Percentiles rank a stretch among this genome's conserved stretches.
phyloP scores from a whole-genome alignment of 805 yeast genomes.

The Sugiyamaella floridensis region DNA sequence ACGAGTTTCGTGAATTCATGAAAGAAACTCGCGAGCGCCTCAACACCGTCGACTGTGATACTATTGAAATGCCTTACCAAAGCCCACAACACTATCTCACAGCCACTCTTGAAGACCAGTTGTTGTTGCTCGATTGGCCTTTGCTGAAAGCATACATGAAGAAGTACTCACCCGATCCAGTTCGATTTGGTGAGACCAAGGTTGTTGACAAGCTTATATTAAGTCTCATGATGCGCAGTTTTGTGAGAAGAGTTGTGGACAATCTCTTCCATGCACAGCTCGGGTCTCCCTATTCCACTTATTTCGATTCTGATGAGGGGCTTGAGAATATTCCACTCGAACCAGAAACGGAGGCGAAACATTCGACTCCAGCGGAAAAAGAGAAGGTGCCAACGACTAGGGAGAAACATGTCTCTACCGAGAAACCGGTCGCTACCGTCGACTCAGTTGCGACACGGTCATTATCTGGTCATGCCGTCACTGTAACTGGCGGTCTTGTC shows the following conservation, averaged over 20 bases:
- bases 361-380: no score
- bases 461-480: not conserved
- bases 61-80: not conserved
- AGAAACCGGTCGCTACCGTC: not conserved
- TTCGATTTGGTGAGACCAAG: not conserved
- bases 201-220: not conserved
- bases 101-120: not conserved
- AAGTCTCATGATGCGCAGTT: not conserved
- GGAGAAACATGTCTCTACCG: not conserved
- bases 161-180: not conserved
- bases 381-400: not conserved
- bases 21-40: not conserved
- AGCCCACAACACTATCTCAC: not conserved
- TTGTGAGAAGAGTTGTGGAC: not conserved
- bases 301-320: no score
- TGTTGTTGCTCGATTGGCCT: not conserved
- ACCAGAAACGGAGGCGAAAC: no score
- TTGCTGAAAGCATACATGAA: not conserved
- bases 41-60: not conserved
- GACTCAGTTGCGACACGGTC: no score
- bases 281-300: no score
- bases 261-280: no score
- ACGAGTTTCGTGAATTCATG: not conserved
- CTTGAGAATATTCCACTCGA: no score
- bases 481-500: slow-evolving; percentile 37